A percentile compares a stretch with the other conserved stretches of the same genome.
Evolutionary conservation across 257 asterid species (phyloP).

Genomic region (Solanum chiquidenum): DNA sequence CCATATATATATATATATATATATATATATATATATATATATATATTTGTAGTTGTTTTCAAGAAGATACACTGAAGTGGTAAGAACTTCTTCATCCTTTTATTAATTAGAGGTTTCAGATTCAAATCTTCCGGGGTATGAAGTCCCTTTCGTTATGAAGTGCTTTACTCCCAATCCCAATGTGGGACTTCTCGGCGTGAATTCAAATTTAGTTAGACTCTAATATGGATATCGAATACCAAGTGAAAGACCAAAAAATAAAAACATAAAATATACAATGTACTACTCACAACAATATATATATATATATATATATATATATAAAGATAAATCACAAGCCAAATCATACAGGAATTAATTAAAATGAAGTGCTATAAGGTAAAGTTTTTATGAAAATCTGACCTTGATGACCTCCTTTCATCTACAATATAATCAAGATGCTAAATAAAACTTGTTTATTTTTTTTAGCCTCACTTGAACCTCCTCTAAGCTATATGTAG

Average conservation of each 20-base stretch:
- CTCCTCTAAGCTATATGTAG: not conserved
- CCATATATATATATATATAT: no score
- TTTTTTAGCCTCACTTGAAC: not conserved
- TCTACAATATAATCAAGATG: not conserved
- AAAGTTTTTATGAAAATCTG: not conserved
- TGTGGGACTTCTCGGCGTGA: no score
- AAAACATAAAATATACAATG: not conserved
- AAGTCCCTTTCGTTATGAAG: no score
- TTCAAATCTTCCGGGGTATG: no score
- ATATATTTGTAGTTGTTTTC: not conserved
- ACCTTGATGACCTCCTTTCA: not conserved
- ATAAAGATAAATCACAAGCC: not conserved
- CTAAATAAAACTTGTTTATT: not conserved
- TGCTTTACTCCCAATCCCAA: no score
- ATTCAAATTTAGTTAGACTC: no score
- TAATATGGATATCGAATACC: no score
- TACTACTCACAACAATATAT: not conserved
- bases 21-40: no score
- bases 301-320: not conserved
- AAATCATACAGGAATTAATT: not conserved
- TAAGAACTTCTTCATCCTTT: no score
- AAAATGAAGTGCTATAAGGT: not conserved
- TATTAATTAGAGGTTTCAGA: no score
- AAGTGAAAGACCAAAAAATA: no score
- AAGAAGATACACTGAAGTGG: not conserved